Conservation (phyloP, 331 rosid genomes). For the Arachis monticola region DNA sequence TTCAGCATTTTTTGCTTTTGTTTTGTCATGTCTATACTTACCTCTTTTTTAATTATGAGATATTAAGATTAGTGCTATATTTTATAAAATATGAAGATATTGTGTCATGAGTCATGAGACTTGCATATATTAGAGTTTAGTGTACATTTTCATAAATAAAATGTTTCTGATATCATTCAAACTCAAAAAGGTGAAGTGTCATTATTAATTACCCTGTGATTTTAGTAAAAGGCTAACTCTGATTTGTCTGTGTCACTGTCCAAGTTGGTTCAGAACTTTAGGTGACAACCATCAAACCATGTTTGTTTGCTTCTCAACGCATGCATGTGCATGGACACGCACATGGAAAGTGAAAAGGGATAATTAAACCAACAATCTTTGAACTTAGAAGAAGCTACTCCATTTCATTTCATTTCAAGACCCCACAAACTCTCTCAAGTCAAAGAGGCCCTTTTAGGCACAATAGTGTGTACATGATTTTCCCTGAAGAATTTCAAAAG, state of each 20-base stretch:
- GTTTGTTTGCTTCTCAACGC: constrained; percentile 41
- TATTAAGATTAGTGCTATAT: too few relatives aligned
- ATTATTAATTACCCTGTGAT: not conserved
- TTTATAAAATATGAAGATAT: too few relatives aligned
- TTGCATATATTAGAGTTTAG: too few relatives aligned
- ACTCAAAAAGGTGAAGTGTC: not conserved
- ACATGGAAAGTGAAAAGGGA: constrained; percentile 14
- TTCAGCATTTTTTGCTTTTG: too few relatives aligned
- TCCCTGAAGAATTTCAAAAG: constrained; percentile 46
- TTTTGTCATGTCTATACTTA: too few relatives aligned
- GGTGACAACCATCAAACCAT: not conserved
- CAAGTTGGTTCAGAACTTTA: not conserved
- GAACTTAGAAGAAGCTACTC: constrained; percentile 37
- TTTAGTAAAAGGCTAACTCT: constrained; percentile 25
- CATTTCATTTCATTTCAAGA: constrained; percentile 37
- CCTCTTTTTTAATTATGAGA: too few relatives aligned
- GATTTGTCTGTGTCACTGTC: constrained; percentile 41
- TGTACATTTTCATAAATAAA: too few relatives aligned
- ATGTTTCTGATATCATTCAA: not conserved
- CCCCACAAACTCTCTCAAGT: constrained; percentile 7
- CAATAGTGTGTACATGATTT: constrained; percentile 45
- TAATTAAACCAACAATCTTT: constrained; percentile 11
- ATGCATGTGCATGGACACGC: constrained; percentile 32
- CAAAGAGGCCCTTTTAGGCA: constrained; percentile 28
- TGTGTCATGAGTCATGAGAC: too few relatives aligned